A percentile compares a stretch with the other conserved stretches of the same genome.
These are phyloP conservation scores for Trichoderma erinaceum DNA, from an alignment of 495 filamentous ascomycete species.

Conservation along the genomic window DNA sequence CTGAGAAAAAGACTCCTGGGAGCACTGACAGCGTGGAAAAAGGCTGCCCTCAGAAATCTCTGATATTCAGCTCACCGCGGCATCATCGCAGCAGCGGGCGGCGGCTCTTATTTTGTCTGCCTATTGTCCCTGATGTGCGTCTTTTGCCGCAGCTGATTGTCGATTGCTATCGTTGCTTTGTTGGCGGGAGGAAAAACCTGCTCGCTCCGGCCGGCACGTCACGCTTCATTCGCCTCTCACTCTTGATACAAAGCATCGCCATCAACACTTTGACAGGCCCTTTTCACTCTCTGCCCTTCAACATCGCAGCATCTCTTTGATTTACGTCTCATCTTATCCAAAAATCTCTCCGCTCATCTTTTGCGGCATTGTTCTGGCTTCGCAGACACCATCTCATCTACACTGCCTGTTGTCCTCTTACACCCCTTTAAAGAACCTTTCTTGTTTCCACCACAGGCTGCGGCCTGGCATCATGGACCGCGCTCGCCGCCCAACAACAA, in stretches of 20 bases:
- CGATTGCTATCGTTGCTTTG: neutral
- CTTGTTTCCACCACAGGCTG: conserved; percentile 4
- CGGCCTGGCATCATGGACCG: conserved; percentile 14
- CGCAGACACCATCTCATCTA: neutral
- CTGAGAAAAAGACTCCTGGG: neutral
- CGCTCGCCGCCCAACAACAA: conserved; percentile 8
- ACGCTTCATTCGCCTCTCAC: conserved; percentile 7
- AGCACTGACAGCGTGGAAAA: conserved; percentile 10
- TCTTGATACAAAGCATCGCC: conserved; percentile 1
- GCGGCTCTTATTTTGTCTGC: neutral
- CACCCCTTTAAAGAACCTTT: neutral
- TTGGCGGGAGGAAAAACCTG: neutral
- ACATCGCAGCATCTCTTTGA: neutral
- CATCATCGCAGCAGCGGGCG: neutral
- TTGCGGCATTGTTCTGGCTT: neutral
- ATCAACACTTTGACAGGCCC: neutral
- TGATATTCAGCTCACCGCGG: conserved; percentile 1
- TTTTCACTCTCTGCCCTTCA: neutral
- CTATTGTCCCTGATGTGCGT: neutral
- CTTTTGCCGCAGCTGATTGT: neutral
- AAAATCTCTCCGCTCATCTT: neutral
- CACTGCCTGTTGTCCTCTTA: conserved; percentile 8
- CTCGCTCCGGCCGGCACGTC: conserved; percentile 3
- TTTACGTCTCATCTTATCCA: neutral
- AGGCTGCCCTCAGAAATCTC: neutral